phyloP scores from a whole-genome alignment of 1,284 basidiomycete genomes.

The Thecaphora frezii region DNA sequence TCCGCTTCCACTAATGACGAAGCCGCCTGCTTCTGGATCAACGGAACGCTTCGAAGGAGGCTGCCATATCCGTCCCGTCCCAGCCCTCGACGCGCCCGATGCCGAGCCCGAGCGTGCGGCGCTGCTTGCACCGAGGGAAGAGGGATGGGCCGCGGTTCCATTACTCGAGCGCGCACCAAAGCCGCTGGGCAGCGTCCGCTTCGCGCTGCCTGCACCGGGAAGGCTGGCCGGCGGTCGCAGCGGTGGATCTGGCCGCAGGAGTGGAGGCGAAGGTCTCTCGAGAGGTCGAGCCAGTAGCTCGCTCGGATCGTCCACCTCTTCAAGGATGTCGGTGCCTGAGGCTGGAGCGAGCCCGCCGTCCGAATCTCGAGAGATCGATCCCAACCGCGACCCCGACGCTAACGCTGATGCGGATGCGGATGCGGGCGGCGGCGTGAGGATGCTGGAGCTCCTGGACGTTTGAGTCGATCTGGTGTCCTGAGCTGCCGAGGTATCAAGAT shows the following conservation, averaged over 20 bases:
- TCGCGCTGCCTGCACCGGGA: background rate
- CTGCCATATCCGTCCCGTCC: background rate
- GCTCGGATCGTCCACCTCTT: slow-evolving; percentile 37
- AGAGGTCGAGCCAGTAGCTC: slow-evolving; percentile 31
- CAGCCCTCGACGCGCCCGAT: too few species aligned
- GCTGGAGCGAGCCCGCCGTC: too few species aligned
- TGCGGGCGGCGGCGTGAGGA: too few species aligned
- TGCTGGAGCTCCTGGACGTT: too few species aligned
- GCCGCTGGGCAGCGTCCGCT: background rate
- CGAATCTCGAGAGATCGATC: too few species aligned
- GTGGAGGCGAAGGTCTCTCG: slow-evolving; percentile 4
- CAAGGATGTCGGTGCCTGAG: slow-evolving; percentile 11
- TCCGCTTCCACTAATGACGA: slow-evolving; percentile 44
- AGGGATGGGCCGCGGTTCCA: too few species aligned
- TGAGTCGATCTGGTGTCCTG: too few species aligned
- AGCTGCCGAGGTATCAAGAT: too few species aligned
- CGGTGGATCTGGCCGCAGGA: background rate
- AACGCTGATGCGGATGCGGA: too few species aligned
- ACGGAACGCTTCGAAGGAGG: background rate
- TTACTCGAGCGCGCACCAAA: background rate
- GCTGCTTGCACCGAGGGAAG: too few species aligned
- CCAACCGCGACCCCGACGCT: too few species aligned
- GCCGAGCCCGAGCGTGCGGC: too few species aligned
- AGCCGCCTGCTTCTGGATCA: background rate
- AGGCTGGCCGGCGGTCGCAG: background rate